Evolutionary conservation across 805 yeast species (phyloP), one percentile per base, ranked within the genome.

Genomic region (Geotrichum ghanense): DNA sequence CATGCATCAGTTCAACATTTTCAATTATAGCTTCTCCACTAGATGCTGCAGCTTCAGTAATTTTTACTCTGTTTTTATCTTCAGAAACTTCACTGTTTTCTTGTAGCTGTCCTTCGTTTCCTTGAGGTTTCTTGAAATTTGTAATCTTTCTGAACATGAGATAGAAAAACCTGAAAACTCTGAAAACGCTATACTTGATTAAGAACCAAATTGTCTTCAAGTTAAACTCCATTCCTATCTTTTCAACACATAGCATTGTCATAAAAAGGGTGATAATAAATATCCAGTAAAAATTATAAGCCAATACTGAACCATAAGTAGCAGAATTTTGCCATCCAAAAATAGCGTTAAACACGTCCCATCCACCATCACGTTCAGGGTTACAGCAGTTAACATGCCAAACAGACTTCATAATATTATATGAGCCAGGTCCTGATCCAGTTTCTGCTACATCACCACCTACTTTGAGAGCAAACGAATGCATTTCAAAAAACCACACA

Each of bases 311-410:
- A 48, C 97, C 95, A 62, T 85, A 76, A 54, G 95, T 87, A 50
- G 96, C 97, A 46, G 95, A 77, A 68, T 90, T 90, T 70, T 88
- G 95, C 98, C 98, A 90, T 52, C 97, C 98, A 53, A 90, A 71
- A 48, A 90, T 66, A 22, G 97, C 86, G 61, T 90, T 90, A 75
- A 90, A 90, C 51, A 90, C 80, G 75, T 88, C 95, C 97, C 97
- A 90, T 70, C 97, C 97, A 56, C 81, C 79, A 67, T 83, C 90
- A 49, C 74, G 71, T 65, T 83, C 89, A 42, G 97, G 97, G 67
- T 88, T 88, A 72, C 97, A 90, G 70, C 97, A 90, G 74, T 90
- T 88, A 51, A 90, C 94, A 69, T 90, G 98, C 89, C 95, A 90
- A 22, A 90, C 96, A 12, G 83, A 68, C 59, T 74, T 75, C 44